These are phyloP conservation scores for Phialemoniopsis sp. DNA, from an alignment of 2,329 filamentous ascomycete species.

Conservation along the genomic window DNA sequence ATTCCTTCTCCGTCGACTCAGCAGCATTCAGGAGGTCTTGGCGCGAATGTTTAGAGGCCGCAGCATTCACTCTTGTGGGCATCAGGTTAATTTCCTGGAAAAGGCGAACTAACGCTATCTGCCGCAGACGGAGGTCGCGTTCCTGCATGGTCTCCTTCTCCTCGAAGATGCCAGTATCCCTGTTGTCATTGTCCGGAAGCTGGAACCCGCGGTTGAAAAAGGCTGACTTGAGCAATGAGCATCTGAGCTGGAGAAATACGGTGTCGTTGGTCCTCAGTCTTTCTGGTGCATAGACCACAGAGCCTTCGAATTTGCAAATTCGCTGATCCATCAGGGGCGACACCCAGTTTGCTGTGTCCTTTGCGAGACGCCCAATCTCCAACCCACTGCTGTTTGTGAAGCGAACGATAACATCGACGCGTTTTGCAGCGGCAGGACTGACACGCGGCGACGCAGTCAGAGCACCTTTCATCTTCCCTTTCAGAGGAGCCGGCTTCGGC, in stretches of 20 bases:
- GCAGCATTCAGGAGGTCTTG: constrained; percentile 82
- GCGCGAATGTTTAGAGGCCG: constrained; percentile 73
- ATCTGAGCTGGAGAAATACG: constrained; percentile 82
- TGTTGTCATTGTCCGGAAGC: constrained; percentile 68
- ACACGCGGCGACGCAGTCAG: constrained; percentile 17
- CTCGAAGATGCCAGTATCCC: constrained; percentile 72
- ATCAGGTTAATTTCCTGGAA: constrained; percentile 85
- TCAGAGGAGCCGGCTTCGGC: constrained; percentile 38
- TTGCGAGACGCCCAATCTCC: constrained; percentile 82
- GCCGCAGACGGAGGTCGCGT: constrained; percentile 74
- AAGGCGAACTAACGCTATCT: constrained; percentile 82
- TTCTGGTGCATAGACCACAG: constrained; percentile 86
- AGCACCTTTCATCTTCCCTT: constrained; percentile 35
- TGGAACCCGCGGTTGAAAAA: constrained; percentile 65
- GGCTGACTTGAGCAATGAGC: constrained; percentile 68
- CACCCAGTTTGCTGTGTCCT: constrained; percentile 86
- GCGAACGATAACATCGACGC: constrained; percentile 82
- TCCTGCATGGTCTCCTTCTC: constrained; percentile 84
- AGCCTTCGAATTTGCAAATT: constrained; percentile 81
- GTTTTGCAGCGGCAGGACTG: constrained; percentile 53
- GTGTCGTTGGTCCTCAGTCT: constrained; percentile 85
- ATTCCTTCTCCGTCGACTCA: constrained; percentile 76
- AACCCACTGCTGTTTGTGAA: constrained; percentile 77
- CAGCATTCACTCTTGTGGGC: constrained; percentile 70
- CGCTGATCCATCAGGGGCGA: constrained; percentile 88